These are phyloP conservation scores for Ceratobasidium sp. DNA, from an alignment of 1,284 basidiomycete species.

Conservation along the genomic window DNA sequence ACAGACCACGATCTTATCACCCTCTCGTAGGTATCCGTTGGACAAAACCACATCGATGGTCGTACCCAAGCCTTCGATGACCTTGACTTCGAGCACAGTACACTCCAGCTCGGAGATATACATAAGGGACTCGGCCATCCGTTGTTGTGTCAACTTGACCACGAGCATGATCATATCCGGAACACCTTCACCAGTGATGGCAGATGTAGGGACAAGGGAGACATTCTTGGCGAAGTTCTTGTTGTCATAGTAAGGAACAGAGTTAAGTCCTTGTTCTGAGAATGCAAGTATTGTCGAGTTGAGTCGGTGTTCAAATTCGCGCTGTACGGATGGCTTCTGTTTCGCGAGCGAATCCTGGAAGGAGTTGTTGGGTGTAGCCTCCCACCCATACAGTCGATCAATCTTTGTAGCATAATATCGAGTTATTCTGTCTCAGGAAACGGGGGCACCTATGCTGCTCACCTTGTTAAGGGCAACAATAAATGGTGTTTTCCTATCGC, in stretches of 20 bases:
- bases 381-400: slow-evolving; percentile 97
- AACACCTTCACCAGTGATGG: slow-evolving; percentile 96
- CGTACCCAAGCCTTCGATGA: slow-evolving; percentile 96
- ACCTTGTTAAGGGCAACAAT: slow-evolving; percentile 99
- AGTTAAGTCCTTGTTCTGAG: slow-evolving; percentile 96
- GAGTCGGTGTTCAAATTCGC: slow-evolving; percentile 91
- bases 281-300: slow-evolving; percentile 88
- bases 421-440: slow-evolving; percentile 39
- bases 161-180: slow-evolving; percentile 99
- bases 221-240: slow-evolving; percentile 94
- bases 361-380: slow-evolving; percentile 85
- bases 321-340: slow-evolving; percentile 79
- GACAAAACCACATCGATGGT: slow-evolving; percentile 97
- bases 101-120: slow-evolving; percentile 98
- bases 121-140: slow-evolving; percentile 98
- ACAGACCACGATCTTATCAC: slow-evolving; percentile 95
- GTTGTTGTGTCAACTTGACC: slow-evolving; percentile 95
- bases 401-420: slow-evolving; percentile 61
- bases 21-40: slow-evolving; percentile 91
- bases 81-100: slow-evolving; percentile 99
- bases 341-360: slow-evolving; percentile 92
- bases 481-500: slow-evolving; percentile 97
- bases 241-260: slow-evolving; percentile 96
- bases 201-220: slow-evolving; percentile 96
- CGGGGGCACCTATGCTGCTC: slow-evolving; percentile 20